Percentiles rank a stretch among this genome's conserved stretches.
These are phyloP conservation scores for barley (Hordeum vulgare) DNA, from an alignment of 176 grass and related monocot genomes.

Conservation along the genomic window MorexV3_pseudomolecules_assembly NC_058521.1:90713580-90714079, in stretches of 20 bases:
- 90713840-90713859: neutral
- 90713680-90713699: neutral
- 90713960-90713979: neutral
- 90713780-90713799: neutral
- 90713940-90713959: neutral
- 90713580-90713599: conserved; percentile 68
- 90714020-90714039: neutral
- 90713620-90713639: no score
- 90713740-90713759: neutral
- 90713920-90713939: neutral
- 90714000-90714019: neutral
- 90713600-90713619: neutral
- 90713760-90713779: neutral
- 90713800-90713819: neutral
- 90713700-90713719: neutral
- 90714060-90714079: no score
- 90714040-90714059: neutral
- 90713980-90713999: neutral
- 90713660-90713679: conserved; percentile 12
- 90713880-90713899: no score
- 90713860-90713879: neutral
- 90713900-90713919: no score
- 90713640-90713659: neutral
- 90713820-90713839: neutral
- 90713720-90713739: neutral